Base-by-base conservation (phyloP, 768 basidiomycete genomes). In the Pleurotus platypus region DNA sequence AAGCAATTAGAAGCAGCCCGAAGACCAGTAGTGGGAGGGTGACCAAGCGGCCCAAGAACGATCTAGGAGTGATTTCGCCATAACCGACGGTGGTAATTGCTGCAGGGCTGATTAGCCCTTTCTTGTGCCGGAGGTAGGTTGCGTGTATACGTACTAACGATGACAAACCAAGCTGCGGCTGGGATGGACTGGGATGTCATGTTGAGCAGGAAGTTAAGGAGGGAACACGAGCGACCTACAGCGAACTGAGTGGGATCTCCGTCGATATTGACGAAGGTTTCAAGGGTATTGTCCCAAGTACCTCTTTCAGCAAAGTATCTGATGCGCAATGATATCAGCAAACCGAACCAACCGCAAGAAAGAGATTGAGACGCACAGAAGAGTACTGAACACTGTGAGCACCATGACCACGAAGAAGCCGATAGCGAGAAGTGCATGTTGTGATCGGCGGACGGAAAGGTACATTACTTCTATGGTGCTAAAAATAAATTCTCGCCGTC, bases 381-480 rank as follows among this genome's bases (percentile, higher is more conserved):
- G 75, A 0, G 93, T 95, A 60, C 92, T 92, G 69, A 93, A 95
- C 5, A 95, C 84, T 1, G 92, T 84, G 40, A 96, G 75, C 1
- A 92, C 83, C 86, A 94, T 93, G 54, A 87, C 72, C 12, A 95
- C 89, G 72, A 96, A 95, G 70, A 95, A 96, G 2, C 84, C 82
- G 16, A 96, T 84, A 0, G 94, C 93, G 2, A 94, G 79, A 0
- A 94, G 76, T 0, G 93, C 93, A 63, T 95, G 90, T 61, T 92
- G 88, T 0, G 91, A 94, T 58, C 92, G 78, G 49, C 89, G 81
- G 37, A 94, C 87, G 27, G 92, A 87, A 27, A 96, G 80, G 67
- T 89, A 93, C 94, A 96, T 97, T 63, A 92, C 91, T 75, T 93
- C 90, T 49, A 92, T 92, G 0, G 91, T 92, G 46, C 90, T 91